Percentiles rank a stretch among this genome's conserved stretches.
Conservation (phyloP, 495 filamentous ascomycete genomes). For the Penicillium dipodomyicola region DNA sequence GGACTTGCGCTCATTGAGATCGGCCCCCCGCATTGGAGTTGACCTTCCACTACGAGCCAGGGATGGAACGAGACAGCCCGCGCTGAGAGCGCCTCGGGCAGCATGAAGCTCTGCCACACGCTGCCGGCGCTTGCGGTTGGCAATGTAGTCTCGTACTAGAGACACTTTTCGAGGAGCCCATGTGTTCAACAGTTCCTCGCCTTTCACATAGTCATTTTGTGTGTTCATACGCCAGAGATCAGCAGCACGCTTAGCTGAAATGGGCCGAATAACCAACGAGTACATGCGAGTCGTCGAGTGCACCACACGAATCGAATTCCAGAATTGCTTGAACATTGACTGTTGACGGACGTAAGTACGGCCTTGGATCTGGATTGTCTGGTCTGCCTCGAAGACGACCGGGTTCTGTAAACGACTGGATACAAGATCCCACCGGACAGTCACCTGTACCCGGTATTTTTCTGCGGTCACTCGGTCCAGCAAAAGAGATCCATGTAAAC, state of each 20-base stretch:
- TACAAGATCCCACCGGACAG: slow-evolving; percentile 75
- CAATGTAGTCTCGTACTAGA: slow-evolving; percentile 78
- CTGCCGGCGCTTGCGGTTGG: slow-evolving; percentile 63
- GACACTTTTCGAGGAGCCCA: slow-evolving; percentile 91
- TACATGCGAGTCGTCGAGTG: slow-evolving; percentile 85
- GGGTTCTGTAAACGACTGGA: slow-evolving; percentile 76
- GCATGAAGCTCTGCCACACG: slow-evolving; percentile 77
- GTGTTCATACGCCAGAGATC: slow-evolving; percentile 98
- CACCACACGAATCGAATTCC: slow-evolving; percentile 78
- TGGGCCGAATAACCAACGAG: slow-evolving; percentile 77
- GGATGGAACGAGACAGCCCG: slow-evolving; percentile 37
- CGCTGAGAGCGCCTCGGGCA: slow-evolving; percentile 65
- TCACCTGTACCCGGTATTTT: slow-evolving; percentile 87
- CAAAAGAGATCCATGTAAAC: slow-evolving; percentile 81
- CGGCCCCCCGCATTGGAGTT: slow-evolving; percentile 41
- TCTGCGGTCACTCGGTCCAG: slow-evolving; percentile 88
- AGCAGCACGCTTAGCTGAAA: slow-evolving; percentile 83
- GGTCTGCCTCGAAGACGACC: slow-evolving; percentile 77
- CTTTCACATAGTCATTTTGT: slow-evolving; percentile 88
- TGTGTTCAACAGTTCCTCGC: slow-evolving; percentile 76
- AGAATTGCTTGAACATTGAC: slow-evolving; percentile 83
- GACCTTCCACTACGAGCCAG: slow-evolving; percentile 39
- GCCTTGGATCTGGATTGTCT: slow-evolving; percentile 78
- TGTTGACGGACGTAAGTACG: slow-evolving; percentile 80
- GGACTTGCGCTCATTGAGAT: slow-evolving; percentile 54